A percentile compares a stretch with the other conserved stretches of the same genome.
Evolutionary conservation across 2,329 filamentous ascomycete genomes (phyloP).

Genomic region (Leptographium lundbergii): DNA sequence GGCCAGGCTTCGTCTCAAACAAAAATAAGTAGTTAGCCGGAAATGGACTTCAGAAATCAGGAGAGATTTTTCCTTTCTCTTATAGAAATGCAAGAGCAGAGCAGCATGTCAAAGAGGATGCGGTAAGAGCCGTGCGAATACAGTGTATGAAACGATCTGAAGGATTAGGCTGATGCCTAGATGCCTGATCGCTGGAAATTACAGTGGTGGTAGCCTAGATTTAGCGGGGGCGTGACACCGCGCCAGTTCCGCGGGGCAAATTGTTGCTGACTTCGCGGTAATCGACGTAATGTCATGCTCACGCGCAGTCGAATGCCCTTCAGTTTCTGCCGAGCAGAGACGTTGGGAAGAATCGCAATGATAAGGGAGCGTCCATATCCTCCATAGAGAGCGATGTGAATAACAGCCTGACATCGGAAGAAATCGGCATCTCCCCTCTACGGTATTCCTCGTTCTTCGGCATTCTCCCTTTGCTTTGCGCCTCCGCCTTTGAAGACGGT

Average conservation of each 20-base stretch:
- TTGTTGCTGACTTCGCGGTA: background rate
- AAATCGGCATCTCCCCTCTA: background rate
- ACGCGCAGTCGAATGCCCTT: background rate
- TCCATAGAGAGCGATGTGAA: background rate
- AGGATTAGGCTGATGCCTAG: too few species aligned
- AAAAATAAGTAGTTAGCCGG: too few species aligned
- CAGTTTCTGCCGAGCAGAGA: background rate
- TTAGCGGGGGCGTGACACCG: conserved; percentile 8
- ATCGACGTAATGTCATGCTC: background rate
- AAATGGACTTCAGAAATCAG: too few species aligned
- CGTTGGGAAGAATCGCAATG: background rate
- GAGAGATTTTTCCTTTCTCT: too few species aligned
- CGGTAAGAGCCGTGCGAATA: too few species aligned
- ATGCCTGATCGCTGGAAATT: too few species aligned
- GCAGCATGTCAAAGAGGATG: too few species aligned
- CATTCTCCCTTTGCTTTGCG: background rate
- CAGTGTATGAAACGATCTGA: too few species aligned
- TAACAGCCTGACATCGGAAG: background rate
- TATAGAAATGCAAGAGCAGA: too few species aligned
- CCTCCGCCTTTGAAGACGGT: background rate
- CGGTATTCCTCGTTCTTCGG: background rate
- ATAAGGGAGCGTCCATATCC: background rate
- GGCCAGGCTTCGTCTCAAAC: too few species aligned
- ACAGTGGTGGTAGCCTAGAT: background rate
- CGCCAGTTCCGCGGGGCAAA: conserved; percentile 7